phyloP scores from a whole-genome alignment of 2,329 filamentous ascomycete genomes.

The Diaporthe amygdali region DNA sequence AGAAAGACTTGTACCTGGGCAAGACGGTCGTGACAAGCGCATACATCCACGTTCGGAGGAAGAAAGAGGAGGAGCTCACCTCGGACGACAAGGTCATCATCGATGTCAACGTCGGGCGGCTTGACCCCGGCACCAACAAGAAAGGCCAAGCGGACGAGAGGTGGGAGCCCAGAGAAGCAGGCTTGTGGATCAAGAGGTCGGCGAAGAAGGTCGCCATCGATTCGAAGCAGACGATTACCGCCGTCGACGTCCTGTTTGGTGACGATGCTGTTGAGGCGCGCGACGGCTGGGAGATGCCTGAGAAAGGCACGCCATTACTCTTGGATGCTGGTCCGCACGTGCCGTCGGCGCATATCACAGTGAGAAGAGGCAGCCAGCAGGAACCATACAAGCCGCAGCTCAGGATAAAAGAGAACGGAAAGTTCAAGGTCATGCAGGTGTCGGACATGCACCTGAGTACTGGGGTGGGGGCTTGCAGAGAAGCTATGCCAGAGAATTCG shows the following conservation, averaged over 20 bases:
- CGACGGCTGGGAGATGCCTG: conserved; percentile 75
- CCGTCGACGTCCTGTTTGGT: conserved; percentile 86
- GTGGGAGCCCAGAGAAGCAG: conserved; percentile 80
- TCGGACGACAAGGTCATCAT: conserved; percentile 79
- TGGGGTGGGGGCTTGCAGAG: conserved; percentile 82
- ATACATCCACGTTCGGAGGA: conserved; percentile 82
- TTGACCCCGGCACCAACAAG: conserved; percentile 68
- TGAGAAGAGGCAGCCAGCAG: conserved; percentile 73
- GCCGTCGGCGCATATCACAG: conserved; percentile 75
- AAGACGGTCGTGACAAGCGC: conserved; percentile 76
- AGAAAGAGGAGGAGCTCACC: conserved; percentile 82
- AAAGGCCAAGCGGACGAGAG: conserved; percentile 60
- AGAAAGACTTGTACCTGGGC: conserved; percentile 87
- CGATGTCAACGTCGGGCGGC: conserved; percentile 75
- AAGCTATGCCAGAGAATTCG: conserved; percentile 77
- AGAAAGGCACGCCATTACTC: conserved; percentile 72
- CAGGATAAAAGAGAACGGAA: conserved; percentile 84
- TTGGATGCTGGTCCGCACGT: conserved; percentile 67
- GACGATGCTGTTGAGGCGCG: conserved; percentile 91
- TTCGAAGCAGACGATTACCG: conserved; percentile 75
- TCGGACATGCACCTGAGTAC: conserved; percentile 95
- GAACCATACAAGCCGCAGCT: conserved; percentile 73
- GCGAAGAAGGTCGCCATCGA: conserved; percentile 76
- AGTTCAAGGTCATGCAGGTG: conserved; percentile 96
- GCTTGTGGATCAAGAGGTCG: conserved; percentile 83